These are phyloP conservation scores for Crithidia fasciculata DNA, from an alignment of 208 protist species.

Conservation along the genomic window DNA sequence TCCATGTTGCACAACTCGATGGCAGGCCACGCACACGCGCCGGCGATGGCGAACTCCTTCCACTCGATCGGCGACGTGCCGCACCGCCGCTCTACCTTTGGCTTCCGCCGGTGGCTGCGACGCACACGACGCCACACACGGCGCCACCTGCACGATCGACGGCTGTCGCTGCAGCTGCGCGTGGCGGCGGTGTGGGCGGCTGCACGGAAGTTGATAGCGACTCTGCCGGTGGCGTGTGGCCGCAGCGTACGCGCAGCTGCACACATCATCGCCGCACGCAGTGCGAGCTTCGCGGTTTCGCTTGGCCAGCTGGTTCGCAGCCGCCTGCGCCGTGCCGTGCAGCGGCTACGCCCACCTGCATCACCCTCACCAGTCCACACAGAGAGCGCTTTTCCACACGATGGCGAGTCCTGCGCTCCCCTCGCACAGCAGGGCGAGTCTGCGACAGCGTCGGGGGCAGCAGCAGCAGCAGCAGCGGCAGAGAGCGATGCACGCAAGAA, in stretches of 20 bases:
- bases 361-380: neutral
- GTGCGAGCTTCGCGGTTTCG: neutral
- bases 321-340: neutral
- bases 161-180: neutral
- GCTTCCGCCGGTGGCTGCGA: slow-evolving; percentile 12
- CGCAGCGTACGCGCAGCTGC: neutral
- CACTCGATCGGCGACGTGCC: slow-evolving; percentile 9
- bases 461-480: neutral
- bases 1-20: slow-evolving; percentile 8
- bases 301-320: neutral
- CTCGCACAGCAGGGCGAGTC: neutral
- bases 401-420: neutral
- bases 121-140: slow-evolving; percentile 25
- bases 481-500: neutral
- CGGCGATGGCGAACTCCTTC: slow-evolving; percentile 10
- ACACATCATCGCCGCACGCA: neutral
- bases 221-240: neutral
- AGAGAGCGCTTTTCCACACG: neutral
- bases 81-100: neutral
- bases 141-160: slow-evolving; percentile 2
- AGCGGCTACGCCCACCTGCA: neutral
- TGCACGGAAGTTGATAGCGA: neutral
- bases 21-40: neutral
- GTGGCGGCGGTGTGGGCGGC: neutral
- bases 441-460: neutral